Conservation (phyloP, 805 yeast species). For the Candida pini region DNA sequence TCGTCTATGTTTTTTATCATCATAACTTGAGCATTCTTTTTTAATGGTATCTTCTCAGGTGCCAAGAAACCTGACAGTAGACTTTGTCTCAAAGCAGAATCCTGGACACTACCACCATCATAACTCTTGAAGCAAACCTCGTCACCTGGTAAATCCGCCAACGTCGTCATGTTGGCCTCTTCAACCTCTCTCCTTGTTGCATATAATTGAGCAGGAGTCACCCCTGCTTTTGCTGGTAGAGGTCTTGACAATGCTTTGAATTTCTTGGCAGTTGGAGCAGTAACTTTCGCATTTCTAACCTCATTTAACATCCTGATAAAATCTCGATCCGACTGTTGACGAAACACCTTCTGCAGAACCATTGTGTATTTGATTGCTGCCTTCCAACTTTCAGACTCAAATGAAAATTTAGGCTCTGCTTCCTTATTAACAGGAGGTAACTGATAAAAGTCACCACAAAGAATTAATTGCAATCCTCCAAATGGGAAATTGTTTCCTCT, state of each 20-base stretch:
- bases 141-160: constrained; percentile 41
- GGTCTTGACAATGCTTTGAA: constrained; percentile 50
- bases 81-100: constrained; percentile 36
- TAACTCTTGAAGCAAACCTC: constrained; percentile 39
- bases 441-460: constrained; percentile 80
- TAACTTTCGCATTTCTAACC: constrained; percentile 58
- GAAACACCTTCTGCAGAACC: constrained; percentile 57
- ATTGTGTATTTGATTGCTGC: constrained; percentile 51
- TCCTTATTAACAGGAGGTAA: constrained; percentile 63
- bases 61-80: constrained; percentile 57
- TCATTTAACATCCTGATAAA: constrained; percentile 74
- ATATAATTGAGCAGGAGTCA: constrained; percentile 69
- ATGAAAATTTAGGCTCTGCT: constrained; percentile 44
- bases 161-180: constrained; percentile 48
- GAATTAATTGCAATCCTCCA: constrained; percentile 74
- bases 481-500: constrained; percentile 47
- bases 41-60: constrained; percentile 49
- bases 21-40: constrained; percentile 78
- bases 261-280: constrained; percentile 39
- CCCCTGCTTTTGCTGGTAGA: constrained; percentile 46
- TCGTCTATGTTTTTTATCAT: constrained; percentile 71
- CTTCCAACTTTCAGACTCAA: constrained; percentile 62
- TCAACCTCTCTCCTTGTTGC: constrained; percentile 73
- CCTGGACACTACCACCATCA: constrained; percentile 48
- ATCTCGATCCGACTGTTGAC: constrained; percentile 71